phyloP scores from a whole-genome alignment of 1,284 basidiomycete genomes.

The Ganoderma sp. region DNA sequence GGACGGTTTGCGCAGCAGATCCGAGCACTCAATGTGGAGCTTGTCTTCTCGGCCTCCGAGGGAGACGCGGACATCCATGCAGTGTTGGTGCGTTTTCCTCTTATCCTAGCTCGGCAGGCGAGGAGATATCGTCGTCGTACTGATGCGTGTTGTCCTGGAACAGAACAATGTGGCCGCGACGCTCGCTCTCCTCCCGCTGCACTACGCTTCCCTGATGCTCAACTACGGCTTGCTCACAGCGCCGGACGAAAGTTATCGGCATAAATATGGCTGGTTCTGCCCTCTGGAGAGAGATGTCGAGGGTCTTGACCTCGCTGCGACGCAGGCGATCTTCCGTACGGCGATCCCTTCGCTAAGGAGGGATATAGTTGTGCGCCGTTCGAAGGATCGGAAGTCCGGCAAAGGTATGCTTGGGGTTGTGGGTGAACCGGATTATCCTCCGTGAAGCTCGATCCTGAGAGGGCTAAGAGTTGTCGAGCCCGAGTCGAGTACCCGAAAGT shows the following conservation, averaged over 20 bases:
- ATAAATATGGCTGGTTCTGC: slow-evolving; percentile 3
- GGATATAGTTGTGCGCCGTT: slow-evolving; percentile 8
- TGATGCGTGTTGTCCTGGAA: background rate
- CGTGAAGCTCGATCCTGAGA: background rate
- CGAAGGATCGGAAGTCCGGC: background rate
- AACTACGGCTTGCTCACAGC: slow-evolving; percentile 13
- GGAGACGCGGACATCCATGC: slow-evolving; percentile 1
- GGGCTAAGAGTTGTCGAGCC: background rate
- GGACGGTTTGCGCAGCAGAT: slow-evolving; percentile 8
- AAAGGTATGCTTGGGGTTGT: background rate
- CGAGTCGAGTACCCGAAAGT: background rate
- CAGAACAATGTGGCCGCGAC: slow-evolving; percentile 13
- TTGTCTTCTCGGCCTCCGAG: slow-evolving; percentile 16
- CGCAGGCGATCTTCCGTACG: background rate
- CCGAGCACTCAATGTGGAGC: slow-evolving; percentile 13
- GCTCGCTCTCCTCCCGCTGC: slow-evolving; percentile 8
- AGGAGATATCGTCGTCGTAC: background rate
- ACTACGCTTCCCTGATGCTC: slow-evolving; percentile 15
- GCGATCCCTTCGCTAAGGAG: slow-evolving; percentile 9
- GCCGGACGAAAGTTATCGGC: background rate
- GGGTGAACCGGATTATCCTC: background rate
- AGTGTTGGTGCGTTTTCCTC: background rate
- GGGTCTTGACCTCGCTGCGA: background rate
- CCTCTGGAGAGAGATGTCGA: slow-evolving; percentile 7
- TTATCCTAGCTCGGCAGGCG: background rate